Evolutionary conservation across 495 filamentous ascomycete genomes (phyloP).

Genomic region (Lasiosphaeria hispida): DNA sequence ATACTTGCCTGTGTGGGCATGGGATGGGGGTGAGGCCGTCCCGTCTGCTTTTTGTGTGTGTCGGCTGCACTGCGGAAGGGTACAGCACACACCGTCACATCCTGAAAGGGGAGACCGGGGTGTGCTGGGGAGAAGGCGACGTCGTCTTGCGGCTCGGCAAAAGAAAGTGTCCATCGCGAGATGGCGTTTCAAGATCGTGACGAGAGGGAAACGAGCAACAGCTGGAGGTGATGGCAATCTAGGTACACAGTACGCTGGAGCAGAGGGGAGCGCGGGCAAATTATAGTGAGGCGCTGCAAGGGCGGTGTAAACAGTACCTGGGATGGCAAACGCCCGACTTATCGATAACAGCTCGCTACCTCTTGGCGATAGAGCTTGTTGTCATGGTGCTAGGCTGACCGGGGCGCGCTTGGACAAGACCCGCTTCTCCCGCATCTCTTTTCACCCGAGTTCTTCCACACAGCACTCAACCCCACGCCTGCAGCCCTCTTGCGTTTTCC

Average conservation of each 20-base stretch:
- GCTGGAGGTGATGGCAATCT: too few species aligned
- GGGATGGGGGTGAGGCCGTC: too few species aligned
- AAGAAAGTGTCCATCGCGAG: too few species aligned
- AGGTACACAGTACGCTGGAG: too few species aligned
- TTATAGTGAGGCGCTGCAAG: too few species aligned
- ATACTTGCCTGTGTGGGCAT: too few species aligned
- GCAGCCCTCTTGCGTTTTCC: slow-evolving; percentile 37
- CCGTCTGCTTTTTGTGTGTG: too few species aligned
- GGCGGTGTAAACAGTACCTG: background rate
- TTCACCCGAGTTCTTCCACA: slow-evolving; percentile 28
- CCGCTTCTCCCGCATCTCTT: slow-evolving; percentile 34
- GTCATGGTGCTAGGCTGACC: slow-evolving; percentile 20
- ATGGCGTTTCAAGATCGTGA: too few species aligned
- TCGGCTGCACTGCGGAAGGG: background rate
- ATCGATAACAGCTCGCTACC: slow-evolving; percentile 7
- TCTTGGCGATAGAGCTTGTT: slow-evolving; percentile 32
- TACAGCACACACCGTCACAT: slow-evolving; percentile 4
- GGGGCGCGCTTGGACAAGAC: slow-evolving; percentile 20
- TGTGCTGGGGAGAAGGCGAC: background rate
- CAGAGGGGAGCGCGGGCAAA: too few species aligned
- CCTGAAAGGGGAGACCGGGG: background rate
- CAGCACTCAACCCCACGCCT: slow-evolving; percentile 36
- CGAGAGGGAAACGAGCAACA: too few species aligned
- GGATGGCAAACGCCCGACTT: background rate
- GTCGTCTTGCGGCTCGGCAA: slow-evolving; percentile 3